These are phyloP conservation scores for Globisporangium takayamanum DNA, from an alignment of 352 stramenopile species.

Conservation along the genomic window DNA sequence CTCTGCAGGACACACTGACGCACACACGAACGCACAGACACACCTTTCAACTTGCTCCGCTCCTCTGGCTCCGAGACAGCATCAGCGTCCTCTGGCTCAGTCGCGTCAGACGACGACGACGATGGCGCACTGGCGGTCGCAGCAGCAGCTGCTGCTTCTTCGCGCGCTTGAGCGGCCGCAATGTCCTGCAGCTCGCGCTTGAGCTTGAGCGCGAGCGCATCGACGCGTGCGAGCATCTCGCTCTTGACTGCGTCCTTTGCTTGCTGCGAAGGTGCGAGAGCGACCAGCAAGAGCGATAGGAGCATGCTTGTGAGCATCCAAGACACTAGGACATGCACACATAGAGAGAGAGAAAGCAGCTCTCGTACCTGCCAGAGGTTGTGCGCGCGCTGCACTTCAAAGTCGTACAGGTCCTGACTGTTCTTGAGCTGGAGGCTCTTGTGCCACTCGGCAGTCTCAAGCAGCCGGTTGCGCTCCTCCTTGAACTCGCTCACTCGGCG, in stretches of 20 bases:
- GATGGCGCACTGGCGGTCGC: background rate
- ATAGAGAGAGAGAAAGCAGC: background rate
- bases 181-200: constrained; percentile 42
- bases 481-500: constrained; percentile 81
- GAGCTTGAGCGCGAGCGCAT: constrained; percentile 41
- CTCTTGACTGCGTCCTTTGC: constrained; percentile 50
- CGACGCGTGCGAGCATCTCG: constrained; percentile 38
- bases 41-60: constrained; percentile 8
- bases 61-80: constrained; percentile 6
- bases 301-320: no score
- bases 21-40: background rate
- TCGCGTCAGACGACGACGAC: constrained; percentile 3
- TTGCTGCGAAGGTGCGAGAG: constrained; percentile 16
- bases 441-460: constrained; percentile 73
- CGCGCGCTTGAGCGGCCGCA: constrained; percentile 18
- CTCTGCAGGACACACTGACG: no score
- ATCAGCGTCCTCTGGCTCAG: constrained; percentile 3
- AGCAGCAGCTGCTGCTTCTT: background rate
- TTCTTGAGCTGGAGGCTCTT: constrained; percentile 85
- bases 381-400: constrained; percentile 64
- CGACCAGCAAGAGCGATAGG: no score
- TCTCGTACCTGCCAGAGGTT: constrained; percentile 45
- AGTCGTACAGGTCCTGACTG: constrained; percentile 67
- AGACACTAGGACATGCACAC: background rate
- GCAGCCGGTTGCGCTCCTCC: constrained; percentile 63